Evolutionary conservation across 2,329 filamentous ascomycete species (phyloP), one percentile per base, ranked within the genome.

Genomic region (Cercospora zeina): DNA sequence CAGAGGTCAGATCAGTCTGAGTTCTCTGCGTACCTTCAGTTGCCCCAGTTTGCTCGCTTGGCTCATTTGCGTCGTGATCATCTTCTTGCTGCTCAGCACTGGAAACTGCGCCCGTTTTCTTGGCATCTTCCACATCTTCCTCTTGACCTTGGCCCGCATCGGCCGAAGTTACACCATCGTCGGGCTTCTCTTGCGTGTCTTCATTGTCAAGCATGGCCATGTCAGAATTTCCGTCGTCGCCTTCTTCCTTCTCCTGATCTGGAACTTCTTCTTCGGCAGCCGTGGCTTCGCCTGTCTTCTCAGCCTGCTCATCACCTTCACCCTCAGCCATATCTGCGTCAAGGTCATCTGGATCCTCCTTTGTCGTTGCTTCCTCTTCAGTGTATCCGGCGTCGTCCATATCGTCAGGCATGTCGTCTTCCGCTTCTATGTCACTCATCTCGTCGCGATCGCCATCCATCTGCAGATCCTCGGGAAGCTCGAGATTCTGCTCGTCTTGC

Each of bases 391-490:
- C 57, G 19, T 69, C 65, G 7, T 67, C 60, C 51, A 65, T 61
- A 19, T 68, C 65, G 42, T 73, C 68, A 16, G 59, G 59, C 37
- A 68, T 61, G 45, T 70, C 70, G 14, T 67, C 65, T 31, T 72
- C 77, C 51, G 79, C 78, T 10, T 76, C 77, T 47, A 77, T 70
- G 66, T 85, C 82, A 1, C 82, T 82, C 16, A 71, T 68, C 8
- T 78, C 71, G 54, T 84, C 80, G 33, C 85, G 83, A 30, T 90
- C 80, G 8, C 85, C 88, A 66, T 93, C 89, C 59, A 95, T 83
- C 61, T 96, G 87, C 82, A 97, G 89, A 67, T 96, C 91, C 45
- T 96, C 92, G 0, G 92, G 92, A 21, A 96, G 80, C 50, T 93
- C 91, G 63, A 96, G 80, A 1, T 88, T 87, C 63, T 96, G 87